These are phyloP conservation scores for Pezicula neosporulosa DNA, from an alignment of 2,329 filamentous ascomycete species.

Conservation along the genomic window DNA sequence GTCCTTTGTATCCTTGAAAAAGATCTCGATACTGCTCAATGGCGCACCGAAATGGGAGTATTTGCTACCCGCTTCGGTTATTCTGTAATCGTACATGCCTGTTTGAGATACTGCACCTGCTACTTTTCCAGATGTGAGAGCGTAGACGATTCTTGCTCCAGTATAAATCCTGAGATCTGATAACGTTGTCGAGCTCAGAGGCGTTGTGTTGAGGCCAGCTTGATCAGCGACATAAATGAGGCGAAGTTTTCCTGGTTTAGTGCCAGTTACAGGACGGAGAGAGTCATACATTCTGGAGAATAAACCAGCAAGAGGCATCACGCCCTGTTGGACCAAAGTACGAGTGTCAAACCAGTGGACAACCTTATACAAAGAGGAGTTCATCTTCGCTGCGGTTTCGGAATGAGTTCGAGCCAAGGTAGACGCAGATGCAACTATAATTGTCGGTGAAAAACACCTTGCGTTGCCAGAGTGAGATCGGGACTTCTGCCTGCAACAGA, in stretches of 20 bases:
- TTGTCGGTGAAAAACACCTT: constrained; percentile 74
- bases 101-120: constrained; percentile 89
- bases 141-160: constrained; percentile 78
- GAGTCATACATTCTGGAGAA: constrained; percentile 60
- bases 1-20: constrained; percentile 59
- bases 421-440: constrained; percentile 74
- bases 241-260: constrained; percentile 69
- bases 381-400: constrained; percentile 55
- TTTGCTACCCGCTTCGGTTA: constrained; percentile 34
- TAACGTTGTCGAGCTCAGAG: constrained; percentile 65
- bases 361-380: constrained; percentile 60
- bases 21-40: constrained; percentile 74
- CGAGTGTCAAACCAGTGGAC: constrained; percentile 71
- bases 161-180: constrained; percentile 82
- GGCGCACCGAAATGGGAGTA: constrained; percentile 78
- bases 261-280: constrained; percentile 55
- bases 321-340: constrained; percentile 64
- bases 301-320: constrained; percentile 66
- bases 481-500: constrained; percentile 75
- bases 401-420: constrained; percentile 67
- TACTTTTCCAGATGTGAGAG: constrained; percentile 76
- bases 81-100: constrained; percentile 81
- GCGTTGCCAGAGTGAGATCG: constrained; percentile 69
- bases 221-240: constrained; percentile 78
- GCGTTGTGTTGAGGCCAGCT: constrained; percentile 56